Evolutionary conservation across 139 green algal genomes (phyloP), one percentile per base, ranked within the genome.

Genomic region (Auxenochlorella pyrenoidosa): DNA sequence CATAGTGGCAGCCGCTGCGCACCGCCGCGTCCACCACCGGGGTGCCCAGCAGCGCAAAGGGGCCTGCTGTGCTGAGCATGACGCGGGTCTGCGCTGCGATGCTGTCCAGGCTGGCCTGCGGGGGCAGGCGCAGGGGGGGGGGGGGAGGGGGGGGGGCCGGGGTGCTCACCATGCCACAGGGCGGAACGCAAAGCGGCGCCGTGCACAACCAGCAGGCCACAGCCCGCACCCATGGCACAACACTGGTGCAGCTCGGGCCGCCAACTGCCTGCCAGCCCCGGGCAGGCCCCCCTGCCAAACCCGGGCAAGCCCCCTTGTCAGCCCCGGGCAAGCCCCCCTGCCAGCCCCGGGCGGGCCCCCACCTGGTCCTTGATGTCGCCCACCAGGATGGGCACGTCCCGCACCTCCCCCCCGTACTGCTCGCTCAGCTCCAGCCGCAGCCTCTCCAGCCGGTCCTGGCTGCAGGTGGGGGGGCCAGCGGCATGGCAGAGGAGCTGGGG

Each of bases 1-100:
- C 92, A 87, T 98, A 99, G 89, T 99, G 93, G 19, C 93, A 95
- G 54, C 91, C 89, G 22, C 89, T 70, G 30, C 90, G 65, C 66
- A 99, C 91, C 47, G 94, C 94, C 36, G 95, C 94, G 1, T 89
- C 92, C 47, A 98, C 95, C 60, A 99, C 89, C 5, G 91, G 91
- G 5, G 88, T 92, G n/a, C 96, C 95, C 30, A 95, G 89, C 63
- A 91, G 89, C 21, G 90, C 83, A 79, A 92, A 95, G 19, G 96
- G 96, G 1, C 96, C 96, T 12, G 92, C 94, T 5, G 90, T 93
- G 47, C 89, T 89, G 6, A 99, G 85, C 36, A 99, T 89, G 6
- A 98, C 91, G 10, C 95, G 84, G 0, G 95, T 93, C 13, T 93
- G 87, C 10, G 59, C 51, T 12, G 91, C 83, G 13, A 98, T 88